Evolutionary conservation across 805 yeast genomes (phyloP).

Genomic region (Candida oleophila): DNA sequence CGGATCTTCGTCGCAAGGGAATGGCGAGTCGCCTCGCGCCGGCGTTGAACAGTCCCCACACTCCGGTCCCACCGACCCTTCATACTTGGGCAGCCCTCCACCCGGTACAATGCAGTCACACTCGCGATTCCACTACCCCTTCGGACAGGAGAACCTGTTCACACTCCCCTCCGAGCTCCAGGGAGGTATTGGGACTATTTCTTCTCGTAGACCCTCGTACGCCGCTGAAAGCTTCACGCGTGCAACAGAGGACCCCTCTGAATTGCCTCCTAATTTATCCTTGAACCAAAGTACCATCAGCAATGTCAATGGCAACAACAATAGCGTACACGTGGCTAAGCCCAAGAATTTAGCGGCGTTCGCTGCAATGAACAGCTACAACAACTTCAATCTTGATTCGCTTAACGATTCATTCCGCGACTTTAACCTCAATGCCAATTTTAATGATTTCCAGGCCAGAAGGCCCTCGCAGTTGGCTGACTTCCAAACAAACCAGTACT

Average conservation of each 20-base stretch:
- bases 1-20: not conserved
- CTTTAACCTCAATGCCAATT: constrained; percentile 31
- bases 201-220: constrained; percentile 71
- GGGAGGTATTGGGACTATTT: constrained; percentile 61
- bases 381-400: constrained; percentile 21
- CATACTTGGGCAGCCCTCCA: constrained; percentile 5
- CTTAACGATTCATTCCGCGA: constrained; percentile 29
- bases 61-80: constrained; percentile 8
- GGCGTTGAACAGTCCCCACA: constrained; percentile 9
- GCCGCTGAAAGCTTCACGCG: constrained; percentile 64
- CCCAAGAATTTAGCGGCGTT: constrained; percentile 22
- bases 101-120: constrained; percentile 2
- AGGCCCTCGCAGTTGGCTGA: constrained; percentile 44
- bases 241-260: constrained; percentile 11
- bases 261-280: not conserved
- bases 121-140: not conserved
- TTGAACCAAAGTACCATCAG: constrained; percentile 4
- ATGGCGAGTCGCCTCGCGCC: not conserved
- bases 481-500: constrained; percentile 16
- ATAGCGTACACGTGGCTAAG: constrained; percentile 3
- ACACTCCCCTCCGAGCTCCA: constrained; percentile 58
- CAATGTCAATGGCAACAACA: constrained; percentile 6
- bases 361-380: constrained; percentile 29
- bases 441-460: constrained; percentile 39
- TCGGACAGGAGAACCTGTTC: constrained; percentile 29